phyloP scores from a whole-genome alignment of 192 early-diverging fungal species.

The Backusella luteola region DNA sequence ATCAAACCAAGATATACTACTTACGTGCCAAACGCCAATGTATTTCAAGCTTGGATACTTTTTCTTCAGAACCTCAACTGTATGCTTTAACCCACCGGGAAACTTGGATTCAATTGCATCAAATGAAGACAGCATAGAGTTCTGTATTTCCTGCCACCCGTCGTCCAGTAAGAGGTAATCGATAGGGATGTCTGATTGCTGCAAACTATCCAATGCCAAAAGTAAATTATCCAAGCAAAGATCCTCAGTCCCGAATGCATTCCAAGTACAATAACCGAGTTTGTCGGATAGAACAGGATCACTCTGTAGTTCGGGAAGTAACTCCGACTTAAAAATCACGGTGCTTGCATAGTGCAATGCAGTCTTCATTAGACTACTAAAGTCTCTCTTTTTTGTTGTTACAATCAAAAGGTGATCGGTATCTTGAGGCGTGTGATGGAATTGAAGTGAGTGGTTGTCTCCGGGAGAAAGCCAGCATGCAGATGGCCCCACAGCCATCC shows the following conservation, averaged over 20 bases:
- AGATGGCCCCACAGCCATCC: neutral
- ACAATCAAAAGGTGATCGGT: slow-evolving; percentile 3
- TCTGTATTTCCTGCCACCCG: slow-evolving; percentile 45
- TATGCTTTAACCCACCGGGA: slow-evolving; percentile 41
- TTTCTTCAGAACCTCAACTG: slow-evolving; percentile 16
- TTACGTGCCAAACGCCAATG: slow-evolving; percentile 55
- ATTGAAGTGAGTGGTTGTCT: neutral
- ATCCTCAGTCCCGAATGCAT: slow-evolving; percentile 8
- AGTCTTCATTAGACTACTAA: neutral
- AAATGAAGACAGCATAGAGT: slow-evolving; percentile 33
- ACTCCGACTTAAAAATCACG: neutral
- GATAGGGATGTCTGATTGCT: slow-evolving; percentile 13
- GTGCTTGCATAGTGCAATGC: neutral
- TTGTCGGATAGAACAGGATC: neutral
- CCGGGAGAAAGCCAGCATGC: neutral
- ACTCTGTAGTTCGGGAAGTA: neutral
- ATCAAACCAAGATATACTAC: neutral
- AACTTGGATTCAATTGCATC: slow-evolving; percentile 37
- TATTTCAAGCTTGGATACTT: slow-evolving; percentile 31
- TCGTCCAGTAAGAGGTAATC: slow-evolving; percentile 50
- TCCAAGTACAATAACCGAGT: slow-evolving; percentile 28
- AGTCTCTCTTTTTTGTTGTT: neutral
- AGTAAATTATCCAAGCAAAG: slow-evolving; percentile 8
- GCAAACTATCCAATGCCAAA: slow-evolving; percentile 9
- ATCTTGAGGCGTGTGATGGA: neutral